Evolutionary conservation across 2,329 filamentous ascomycete genomes (phyloP), one percentile per base, ranked within the genome.

Genomic region (Fonsecaea pedrosoi): DNA sequence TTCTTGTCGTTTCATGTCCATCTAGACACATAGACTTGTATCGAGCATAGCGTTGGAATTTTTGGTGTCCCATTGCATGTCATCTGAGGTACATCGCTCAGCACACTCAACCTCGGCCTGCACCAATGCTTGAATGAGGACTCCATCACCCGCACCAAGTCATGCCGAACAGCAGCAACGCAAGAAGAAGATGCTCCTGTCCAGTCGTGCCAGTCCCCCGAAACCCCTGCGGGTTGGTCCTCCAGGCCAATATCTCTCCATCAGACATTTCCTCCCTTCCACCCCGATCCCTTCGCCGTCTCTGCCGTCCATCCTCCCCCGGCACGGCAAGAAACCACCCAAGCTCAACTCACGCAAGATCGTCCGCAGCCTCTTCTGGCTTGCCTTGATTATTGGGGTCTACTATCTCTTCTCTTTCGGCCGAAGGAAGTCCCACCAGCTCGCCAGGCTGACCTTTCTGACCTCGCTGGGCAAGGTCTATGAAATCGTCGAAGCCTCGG

Each of bases 211-310:
- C 60, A 73, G 70, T 56, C 73, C 73, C 42, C 75, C 75, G 12
- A 75, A 69, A 55, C 68, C 68, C 42, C 54, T 73, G 53, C 68
- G 67, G 55, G 54, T 70, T 30, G 59, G 40, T 7, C 53, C 64
- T 40, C 42, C 64, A 2, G 60, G 63, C 35, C 58, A 53, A 34
- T 69, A 69, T 60, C 58, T 70, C 18, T 69, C 70, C 6, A 59
- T 72, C 63, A 69, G 65, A 60, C 58, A 70, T 25, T 64, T 74
- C 38, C 61, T 74, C 21, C 72, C 89, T 86, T 75, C 84, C 77
- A 88, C 86, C 32, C 91, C 90, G 32, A 89, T 90, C 3, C 85
- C 86, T 38, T 94, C 89, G 1, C 90, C 90, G 1, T 86, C 87
- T 69, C 84, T 93, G 58, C 91, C 90, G 12, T 88, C 87, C 13